Base-by-base conservation (phyloP, 2,329 filamentous ascomycete species). In the Pezicula radicicola region DNA sequence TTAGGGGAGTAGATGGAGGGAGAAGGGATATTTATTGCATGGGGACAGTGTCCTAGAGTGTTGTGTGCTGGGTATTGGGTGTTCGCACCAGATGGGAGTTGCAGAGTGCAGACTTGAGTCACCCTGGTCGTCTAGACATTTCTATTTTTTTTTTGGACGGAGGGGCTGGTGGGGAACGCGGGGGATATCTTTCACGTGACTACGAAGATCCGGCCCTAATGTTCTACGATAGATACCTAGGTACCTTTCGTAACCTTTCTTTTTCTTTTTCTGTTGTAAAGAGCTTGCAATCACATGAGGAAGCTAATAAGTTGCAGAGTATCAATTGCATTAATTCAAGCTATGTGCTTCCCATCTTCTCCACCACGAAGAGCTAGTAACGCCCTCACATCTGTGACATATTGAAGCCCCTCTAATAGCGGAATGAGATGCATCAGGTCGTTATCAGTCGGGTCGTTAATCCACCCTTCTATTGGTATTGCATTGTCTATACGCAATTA, bases 381-480 rank as follows among this genome's bases (percentile, higher is more conserved):
- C 46, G 94, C 92, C 63, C 94, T 83, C 54, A 99, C 93, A 72
- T 99, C 94, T 48, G 93, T 96, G 60, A 94, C 92, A 72, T 97
- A 96, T 74, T 97, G 94, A 65, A 99, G 74, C 16, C 91, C 94
- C 73, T 99, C 94, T 42, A 99, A 78, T 63, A 97, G 77, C 30
- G 94, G 94, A 53, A 99, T 85, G 54, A 99, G 79, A 70, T 97
- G 91, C 70, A 97, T 80, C 59, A 99, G 78, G 67, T 97, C 93
- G 68, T 92, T 94, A 72, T 99, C 94, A 25, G 94, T 97, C 19
- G 94, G 94, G 73, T 99, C 94, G 70, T 87, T 96, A 73, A 99
- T 97, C 94, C 94, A 99, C 66, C 94, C 94, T 75, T 97, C 93
- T 67, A 99, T 97, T 3, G 94, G 94, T 65, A 99, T 97, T 47